Conservation (phyloP, 2,329 filamentous ascomycete species). For the Harringtonia aguacate region DNA sequence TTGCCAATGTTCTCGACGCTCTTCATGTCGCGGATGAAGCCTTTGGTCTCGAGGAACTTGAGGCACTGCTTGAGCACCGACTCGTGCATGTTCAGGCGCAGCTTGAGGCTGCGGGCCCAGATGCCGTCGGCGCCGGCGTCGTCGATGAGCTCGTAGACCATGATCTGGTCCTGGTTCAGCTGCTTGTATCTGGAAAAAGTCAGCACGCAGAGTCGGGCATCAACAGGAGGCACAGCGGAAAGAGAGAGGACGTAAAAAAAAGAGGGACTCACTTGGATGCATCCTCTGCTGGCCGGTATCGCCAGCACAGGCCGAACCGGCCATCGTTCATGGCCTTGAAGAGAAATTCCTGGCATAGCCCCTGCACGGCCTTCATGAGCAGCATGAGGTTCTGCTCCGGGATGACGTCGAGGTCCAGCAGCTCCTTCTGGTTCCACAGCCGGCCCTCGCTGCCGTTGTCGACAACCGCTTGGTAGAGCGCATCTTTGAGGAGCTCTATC, state of each 20-base stretch:
- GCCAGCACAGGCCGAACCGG: constrained; percentile 40
- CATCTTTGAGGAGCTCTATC: constrained; percentile 40
- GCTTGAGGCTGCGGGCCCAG: constrained; percentile 81
- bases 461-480: constrained; percentile 44
- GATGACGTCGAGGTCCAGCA: constrained; percentile 46
- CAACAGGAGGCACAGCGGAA: no score
- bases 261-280: constrained; percentile 42
- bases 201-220: not conserved
- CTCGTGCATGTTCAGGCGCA: constrained; percentile 72
- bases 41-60: constrained; percentile 72
- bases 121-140: constrained; percentile 75
- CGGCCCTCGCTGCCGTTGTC: constrained; percentile 35
- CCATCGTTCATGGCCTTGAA: constrained; percentile 37
- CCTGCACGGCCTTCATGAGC: constrained; percentile 45
- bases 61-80: constrained; percentile 70
- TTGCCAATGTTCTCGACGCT: constrained; percentile 83
- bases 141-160: constrained; percentile 86
- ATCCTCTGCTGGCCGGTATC: constrained; percentile 46
- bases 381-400: constrained; percentile 44
- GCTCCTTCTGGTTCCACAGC: constrained; percentile 47
- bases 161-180: constrained; percentile 62
- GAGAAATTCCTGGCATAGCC: constrained; percentile 48
- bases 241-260: not conserved
- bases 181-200: constrained; percentile 32
- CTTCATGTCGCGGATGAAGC: constrained; percentile 80